phyloP scores from a whole-genome alignment of 352 stramenopile species.

The Phytophthora nicotianae region DNA sequence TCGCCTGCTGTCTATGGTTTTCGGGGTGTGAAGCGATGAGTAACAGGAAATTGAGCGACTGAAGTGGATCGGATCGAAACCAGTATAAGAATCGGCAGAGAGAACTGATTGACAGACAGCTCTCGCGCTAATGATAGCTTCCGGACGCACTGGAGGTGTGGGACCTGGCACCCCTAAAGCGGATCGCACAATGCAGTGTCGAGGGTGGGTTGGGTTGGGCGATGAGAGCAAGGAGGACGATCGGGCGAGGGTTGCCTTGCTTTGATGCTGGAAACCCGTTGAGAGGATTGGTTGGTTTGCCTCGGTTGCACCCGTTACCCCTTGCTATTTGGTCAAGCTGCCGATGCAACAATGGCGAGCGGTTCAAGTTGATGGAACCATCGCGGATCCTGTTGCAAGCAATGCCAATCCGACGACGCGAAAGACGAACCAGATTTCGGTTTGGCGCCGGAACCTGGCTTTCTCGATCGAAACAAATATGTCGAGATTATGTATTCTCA shows the following conservation, averaged over 20 bases:
- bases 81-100: constrained; percentile 36
- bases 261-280: constrained; percentile 14
- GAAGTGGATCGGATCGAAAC: constrained; percentile 13
- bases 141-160: constrained; percentile 9
- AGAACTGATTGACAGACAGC: constrained; percentile 34
- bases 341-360: constrained; percentile 26
- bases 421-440: constrained; percentile 32
- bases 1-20: constrained; percentile 9
- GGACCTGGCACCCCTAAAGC: constrained; percentile 19
- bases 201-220: constrained; percentile 21
- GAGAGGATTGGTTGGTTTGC: neutral
- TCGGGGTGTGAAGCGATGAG: constrained; percentile 13
- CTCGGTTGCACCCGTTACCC: constrained; percentile 26
- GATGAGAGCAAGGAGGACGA: constrained; percentile 37
- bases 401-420: constrained; percentile 18
- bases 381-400: constrained; percentile 1
- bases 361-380: constrained; percentile 16
- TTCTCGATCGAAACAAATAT: neutral
- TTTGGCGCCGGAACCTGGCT: constrained; percentile 20
- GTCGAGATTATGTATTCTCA: constrained; percentile 3
- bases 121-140: constrained; percentile 42
- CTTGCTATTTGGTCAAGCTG: constrained; percentile 28
- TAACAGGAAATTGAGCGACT: constrained; percentile 23
- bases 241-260: constrained; percentile 2
- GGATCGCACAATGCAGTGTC: constrained; percentile 18